These are phyloP conservation scores for Gracilaria gracilis DNA, from an alignment of 23 red algal genomes.

Conservation along the genomic window DNA sequence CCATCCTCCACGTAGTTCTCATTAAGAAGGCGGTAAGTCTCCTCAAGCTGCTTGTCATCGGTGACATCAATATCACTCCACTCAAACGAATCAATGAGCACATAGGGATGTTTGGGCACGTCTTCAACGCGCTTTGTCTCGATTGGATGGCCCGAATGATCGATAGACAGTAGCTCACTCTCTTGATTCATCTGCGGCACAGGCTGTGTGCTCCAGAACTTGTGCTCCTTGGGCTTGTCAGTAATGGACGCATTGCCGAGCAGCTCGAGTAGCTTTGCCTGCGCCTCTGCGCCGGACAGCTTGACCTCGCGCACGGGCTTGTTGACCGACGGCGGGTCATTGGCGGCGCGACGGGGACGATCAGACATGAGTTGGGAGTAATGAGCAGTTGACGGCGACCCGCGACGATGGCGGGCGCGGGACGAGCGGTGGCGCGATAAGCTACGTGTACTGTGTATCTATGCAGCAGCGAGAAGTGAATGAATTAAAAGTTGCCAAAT, in stretches of 20 bases:
- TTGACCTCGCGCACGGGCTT: constrained; percentile 16
- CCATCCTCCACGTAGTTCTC: constrained; percentile 98
- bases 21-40: constrained; percentile 88
- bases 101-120: constrained; percentile 77
- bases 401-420: no score
- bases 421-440: no score
- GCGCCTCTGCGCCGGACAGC: constrained; percentile 43
- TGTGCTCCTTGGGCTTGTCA: constrained; percentile 39
- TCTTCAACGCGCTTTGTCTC: constrained; percentile 38
- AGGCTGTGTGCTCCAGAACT: constrained; percentile 89
- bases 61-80: constrained; percentile 86
- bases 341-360: background rate
- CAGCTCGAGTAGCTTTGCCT: constrained; percentile 52
- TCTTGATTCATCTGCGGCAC: constrained; percentile 65
- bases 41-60: constrained; percentile 73
- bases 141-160: constrained; percentile 43
- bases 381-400: background rate
- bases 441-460: no score
- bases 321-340: background rate
- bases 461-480: no score
- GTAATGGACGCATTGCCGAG: constrained; percentile 1
- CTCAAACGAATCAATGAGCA: constrained; percentile 83
- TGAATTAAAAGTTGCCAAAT: no score
- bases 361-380: background rate
- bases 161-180: background rate